Conservation (phyloP, 805 yeast genomes). For the Cyberlindnera japonica region DNA sequence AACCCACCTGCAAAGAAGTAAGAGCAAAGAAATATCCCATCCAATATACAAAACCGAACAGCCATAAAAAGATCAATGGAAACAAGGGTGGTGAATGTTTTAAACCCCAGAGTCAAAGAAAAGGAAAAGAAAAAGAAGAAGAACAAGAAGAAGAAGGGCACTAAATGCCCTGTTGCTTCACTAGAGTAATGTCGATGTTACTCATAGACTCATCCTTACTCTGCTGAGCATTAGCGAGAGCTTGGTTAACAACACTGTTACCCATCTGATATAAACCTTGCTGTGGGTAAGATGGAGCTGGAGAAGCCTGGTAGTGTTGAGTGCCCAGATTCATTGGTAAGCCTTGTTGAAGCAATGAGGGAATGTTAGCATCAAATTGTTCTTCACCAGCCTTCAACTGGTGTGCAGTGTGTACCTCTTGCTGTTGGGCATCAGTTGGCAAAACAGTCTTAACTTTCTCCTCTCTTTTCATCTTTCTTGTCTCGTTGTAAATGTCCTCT, state of each 20-base stretch:
- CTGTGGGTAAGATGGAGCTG: too few relatives aligned
- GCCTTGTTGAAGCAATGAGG: conserved; percentile 23
- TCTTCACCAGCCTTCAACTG: conserved; percentile 16
- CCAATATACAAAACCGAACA: too few relatives aligned
- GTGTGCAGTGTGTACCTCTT: conserved; percentile 11
- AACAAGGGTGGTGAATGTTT: too few relatives aligned
- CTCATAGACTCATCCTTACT: conserved; percentile 21
- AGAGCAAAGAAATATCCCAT: too few relatives aligned
- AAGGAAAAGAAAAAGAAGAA: neutral
- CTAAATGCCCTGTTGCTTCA: conserved; percentile 24
- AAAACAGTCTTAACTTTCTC: conserved; percentile 21
- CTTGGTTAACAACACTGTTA: conserved; percentile 24
- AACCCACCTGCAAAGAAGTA: too few relatives aligned
- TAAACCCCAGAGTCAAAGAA: too few relatives aligned
- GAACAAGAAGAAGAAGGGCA: conserved; percentile 3
- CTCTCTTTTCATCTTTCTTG: conserved; percentile 32
- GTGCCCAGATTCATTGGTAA: conserved; percentile 8
- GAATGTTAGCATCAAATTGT: conserved; percentile 28
- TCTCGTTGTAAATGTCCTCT: conserved; percentile 31
- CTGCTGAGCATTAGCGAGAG: conserved; percentile 26
- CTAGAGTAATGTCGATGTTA: conserved; percentile 26
- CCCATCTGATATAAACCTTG: conserved; percentile 12
- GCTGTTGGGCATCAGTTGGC: conserved; percentile 11
- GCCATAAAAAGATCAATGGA: too few relatives aligned
- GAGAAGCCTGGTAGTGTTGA: conserved; percentile 10